Evolutionary conservation across 2,329 filamentous ascomycete species (phyloP).

Genomic region (Fusarium sp.): DNA sequence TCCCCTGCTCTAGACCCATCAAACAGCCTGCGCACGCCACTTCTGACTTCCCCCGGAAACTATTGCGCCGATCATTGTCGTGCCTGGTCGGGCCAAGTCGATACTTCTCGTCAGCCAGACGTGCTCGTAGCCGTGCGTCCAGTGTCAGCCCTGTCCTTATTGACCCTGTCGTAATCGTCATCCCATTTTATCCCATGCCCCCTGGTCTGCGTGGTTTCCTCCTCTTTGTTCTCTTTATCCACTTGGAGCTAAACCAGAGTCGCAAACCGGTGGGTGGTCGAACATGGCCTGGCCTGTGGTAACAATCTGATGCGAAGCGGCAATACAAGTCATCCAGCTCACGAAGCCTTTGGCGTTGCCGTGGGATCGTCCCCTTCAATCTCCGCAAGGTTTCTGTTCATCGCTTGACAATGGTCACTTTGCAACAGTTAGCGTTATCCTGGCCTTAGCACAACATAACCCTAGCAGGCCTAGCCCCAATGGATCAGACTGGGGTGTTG

Average conservation of each 20-base stretch:
- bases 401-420: conserved; percentile 76
- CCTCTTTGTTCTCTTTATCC: conserved; percentile 34
- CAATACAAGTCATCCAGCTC: conserved; percentile 39
- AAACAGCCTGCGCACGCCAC: conserved; percentile 44
- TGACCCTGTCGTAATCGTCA: conserved; percentile 41
- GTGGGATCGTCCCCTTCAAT: conserved; percentile 41
- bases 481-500: conserved; percentile 28
- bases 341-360: conserved; percentile 42
- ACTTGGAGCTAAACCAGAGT: conserved; percentile 28
- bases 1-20: conserved; percentile 39
- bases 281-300: conserved; percentile 29
- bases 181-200: conserved; percentile 33
- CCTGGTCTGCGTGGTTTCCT: conserved; percentile 34
- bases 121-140: conserved; percentile 49
- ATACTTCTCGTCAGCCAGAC: conserved; percentile 44
- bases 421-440: conserved; percentile 47
- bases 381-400: conserved; percentile 64
- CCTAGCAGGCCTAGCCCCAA: conserved; percentile 28
- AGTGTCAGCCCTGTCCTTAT: conserved; percentile 49
- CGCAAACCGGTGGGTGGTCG: conserved; percentile 38
- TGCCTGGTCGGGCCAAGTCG: conserved; percentile 45
- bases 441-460: conserved; percentile 25
- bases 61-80: conserved; percentile 50
- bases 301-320: conserved; percentile 44
- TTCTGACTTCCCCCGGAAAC: conserved; percentile 45